A percentile compares a stretch with the other conserved stretches of the same genome.
phyloP scores from a whole-genome alignment of 2,329 filamentous ascomycete species.

The Trichoderma endophyticum region DNA sequence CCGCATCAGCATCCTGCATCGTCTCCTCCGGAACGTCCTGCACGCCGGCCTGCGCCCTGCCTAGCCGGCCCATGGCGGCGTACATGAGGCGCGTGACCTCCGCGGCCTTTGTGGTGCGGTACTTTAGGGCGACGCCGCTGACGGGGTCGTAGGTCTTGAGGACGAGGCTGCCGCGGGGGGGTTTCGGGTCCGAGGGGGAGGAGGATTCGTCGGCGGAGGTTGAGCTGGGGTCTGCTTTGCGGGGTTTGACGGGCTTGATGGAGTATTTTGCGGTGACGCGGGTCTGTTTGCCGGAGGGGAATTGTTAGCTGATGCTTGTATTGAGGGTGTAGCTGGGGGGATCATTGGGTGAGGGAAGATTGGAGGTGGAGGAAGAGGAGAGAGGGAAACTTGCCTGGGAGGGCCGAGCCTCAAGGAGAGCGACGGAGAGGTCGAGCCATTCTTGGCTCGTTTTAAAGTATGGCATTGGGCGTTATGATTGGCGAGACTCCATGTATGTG shows the following conservation, averaged over 20 bases:
- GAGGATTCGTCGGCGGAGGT: conserved; percentile 11
- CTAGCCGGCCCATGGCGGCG: conserved; percentile 70
- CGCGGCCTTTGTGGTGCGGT: conserved; percentile 83
- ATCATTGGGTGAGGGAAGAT: too few relatives aligned
- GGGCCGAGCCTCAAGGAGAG: conserved; percentile 83
- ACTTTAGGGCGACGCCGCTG: conserved; percentile 82
- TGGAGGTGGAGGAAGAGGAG: neutral
- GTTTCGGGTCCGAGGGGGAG: conserved; percentile 32
- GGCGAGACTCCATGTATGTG: conserved; percentile 6
- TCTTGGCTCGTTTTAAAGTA: conserved; percentile 80
- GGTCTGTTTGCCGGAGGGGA: conserved; percentile 54
- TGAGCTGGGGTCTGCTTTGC: conserved; percentile 22
- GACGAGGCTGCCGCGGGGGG: conserved; percentile 66
- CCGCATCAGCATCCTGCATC: conserved; percentile 39
- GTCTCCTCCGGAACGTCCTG: conserved; percentile 42
- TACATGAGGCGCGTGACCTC: conserved; percentile 79
- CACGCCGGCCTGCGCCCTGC: conserved; percentile 63
- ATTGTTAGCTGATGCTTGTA: neutral
- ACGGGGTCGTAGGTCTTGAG: conserved; percentile 87
- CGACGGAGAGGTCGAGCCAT: conserved; percentile 84
- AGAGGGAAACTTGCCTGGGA: conserved; percentile 56
- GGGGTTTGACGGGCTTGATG: conserved; percentile 49
- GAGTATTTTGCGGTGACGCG: conserved; percentile 91
- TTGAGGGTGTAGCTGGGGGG: neutral
- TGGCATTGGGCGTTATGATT: conserved; percentile 56